phyloP scores from a whole-genome alignment of 2,329 filamentous ascomycete genomes.

The Tetracladium maxilliforme region DNA sequence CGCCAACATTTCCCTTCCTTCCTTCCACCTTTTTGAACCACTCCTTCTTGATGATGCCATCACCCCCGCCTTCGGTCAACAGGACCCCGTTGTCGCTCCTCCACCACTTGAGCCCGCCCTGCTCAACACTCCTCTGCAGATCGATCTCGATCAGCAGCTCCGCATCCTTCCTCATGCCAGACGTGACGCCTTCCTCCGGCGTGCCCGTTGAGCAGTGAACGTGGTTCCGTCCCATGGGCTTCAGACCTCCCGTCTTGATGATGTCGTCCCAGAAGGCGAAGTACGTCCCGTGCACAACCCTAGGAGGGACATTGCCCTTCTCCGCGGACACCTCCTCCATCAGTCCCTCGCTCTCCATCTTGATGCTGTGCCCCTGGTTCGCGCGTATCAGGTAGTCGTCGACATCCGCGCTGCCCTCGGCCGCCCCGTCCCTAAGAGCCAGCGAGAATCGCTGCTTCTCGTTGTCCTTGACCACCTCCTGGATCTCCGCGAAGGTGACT shows the following conservation, averaged over 20 bases:
- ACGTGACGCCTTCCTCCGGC: conserved; percentile 43
- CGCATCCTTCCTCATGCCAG: conserved; percentile 66
- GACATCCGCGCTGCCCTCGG: conserved; percentile 30
- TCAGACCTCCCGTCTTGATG: conserved; percentile 59
- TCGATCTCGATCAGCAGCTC: conserved; percentile 70
- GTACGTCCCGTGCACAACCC: conserved; percentile 80
- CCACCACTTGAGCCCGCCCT: conserved; percentile 56
- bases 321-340: conserved; percentile 52
- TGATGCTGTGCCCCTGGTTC: conserved; percentile 87
- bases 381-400: conserved; percentile 76
- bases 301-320: conserved; percentile 40
- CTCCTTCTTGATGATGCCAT: conserved; percentile 46
- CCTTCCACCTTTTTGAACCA: conserved; percentile 63
- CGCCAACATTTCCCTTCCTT: conserved; percentile 38
- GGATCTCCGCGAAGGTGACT: conserved; percentile 62
- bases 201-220: conserved; percentile 78
- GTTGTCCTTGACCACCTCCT: conserved; percentile 53
- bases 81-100: conserved; percentile 66
- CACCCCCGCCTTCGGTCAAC: conserved; percentile 43
- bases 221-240: conserved; percentile 71
- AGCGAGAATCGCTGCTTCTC: conserved; percentile 88
- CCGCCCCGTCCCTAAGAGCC: conserved; percentile 28
- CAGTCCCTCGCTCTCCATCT: conserved; percentile 53
- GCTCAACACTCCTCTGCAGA: conserved; percentile 47
- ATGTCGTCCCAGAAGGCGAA: conserved; percentile 68